Percentiles rank a stretch among this genome's conserved stretches.
phyloP scores from a whole-genome alignment of 129 eudicot species.

The Pseudognaphalium luteoalbum region DNA sequence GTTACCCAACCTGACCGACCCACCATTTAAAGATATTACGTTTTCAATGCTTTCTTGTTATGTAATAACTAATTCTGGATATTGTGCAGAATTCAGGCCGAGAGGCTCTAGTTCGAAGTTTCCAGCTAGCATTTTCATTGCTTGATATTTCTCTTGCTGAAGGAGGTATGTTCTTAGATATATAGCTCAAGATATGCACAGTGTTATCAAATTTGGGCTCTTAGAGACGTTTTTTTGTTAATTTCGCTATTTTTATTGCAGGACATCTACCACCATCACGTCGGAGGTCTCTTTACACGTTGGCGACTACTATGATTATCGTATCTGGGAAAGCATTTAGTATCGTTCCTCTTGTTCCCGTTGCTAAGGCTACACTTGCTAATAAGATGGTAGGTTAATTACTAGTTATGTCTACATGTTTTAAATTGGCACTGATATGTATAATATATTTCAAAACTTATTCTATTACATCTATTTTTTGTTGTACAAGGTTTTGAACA shows the following conservation, averaged over 20 bases:
- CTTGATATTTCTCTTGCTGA: constrained; percentile 64
- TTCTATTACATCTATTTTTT: background rate
- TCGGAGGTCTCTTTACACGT: constrained; percentile 78
- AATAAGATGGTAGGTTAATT: constrained; percentile 54
- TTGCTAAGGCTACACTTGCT: constrained; percentile 61
- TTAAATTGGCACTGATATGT: constrained; percentile 6
- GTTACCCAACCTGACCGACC: constrained; percentile 6
- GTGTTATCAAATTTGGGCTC: background rate
- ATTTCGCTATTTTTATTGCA: constrained; percentile 31
- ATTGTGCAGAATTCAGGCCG: constrained; percentile 68
- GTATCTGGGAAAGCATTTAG: constrained; percentile 80
- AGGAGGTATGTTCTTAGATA: constrained; percentile 58
- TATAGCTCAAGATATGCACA: constrained; percentile 13
- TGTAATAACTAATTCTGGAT: constrained; percentile 14
- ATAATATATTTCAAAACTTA: background rate
- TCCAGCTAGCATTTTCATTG: constrained; percentile 92
- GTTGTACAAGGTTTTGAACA: background rate
- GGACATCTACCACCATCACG: constrained; percentile 80
- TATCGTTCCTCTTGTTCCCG: constrained; percentile 58
- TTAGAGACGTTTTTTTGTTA: background rate
- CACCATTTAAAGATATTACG: background rate
- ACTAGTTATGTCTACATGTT: background rate
- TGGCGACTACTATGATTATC: constrained; percentile 82
- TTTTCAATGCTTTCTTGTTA: constrained; percentile 11
- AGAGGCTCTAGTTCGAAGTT: constrained; percentile 82